These are phyloP conservation scores for Ceratonia siliqua DNA, from an alignment of 306 rosid genomes.

Conservation along the genomic window DNA sequence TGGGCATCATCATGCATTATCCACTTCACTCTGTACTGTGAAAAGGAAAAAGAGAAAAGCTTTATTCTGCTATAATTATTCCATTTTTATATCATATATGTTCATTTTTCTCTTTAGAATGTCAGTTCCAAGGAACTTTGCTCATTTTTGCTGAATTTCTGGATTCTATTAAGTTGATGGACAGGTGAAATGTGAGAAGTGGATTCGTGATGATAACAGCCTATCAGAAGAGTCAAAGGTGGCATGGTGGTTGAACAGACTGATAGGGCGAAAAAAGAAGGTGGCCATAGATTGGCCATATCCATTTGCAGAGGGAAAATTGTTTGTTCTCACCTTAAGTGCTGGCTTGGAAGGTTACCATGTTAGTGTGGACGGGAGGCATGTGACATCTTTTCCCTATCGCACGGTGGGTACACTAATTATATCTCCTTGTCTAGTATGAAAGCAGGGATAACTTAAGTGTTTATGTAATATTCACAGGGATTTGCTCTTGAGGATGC, in stretches of 20 bases:
- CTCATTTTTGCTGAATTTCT: slow-evolving; percentile 31
- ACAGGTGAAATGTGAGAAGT: slow-evolving; percentile 75
- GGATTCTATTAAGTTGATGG: slow-evolving; percentile 59
- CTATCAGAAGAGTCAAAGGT: slow-evolving; percentile 61
- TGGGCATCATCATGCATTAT: background rate
- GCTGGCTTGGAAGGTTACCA: slow-evolving; percentile 82
- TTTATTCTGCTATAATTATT: background rate
- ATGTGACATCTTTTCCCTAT: slow-evolving; percentile 69
- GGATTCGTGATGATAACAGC: slow-evolving; percentile 66
- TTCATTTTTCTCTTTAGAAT: background rate
- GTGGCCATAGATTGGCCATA: slow-evolving; percentile 72
- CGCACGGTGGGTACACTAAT: slow-evolving; percentile 57
- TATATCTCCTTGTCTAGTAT: background rate
- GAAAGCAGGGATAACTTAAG: slow-evolving; percentile 2
- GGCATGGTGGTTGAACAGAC: slow-evolving; percentile 68
- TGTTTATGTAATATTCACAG: slow-evolving; percentile 33
- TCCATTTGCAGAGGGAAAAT: slow-evolving; percentile 66
- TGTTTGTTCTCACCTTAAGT: slow-evolving; percentile 70
- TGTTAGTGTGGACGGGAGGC: slow-evolving; percentile 68
- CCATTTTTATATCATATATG: background rate
- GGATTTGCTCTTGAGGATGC: slow-evolving; percentile 83
- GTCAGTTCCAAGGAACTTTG: slow-evolving; percentile 2
- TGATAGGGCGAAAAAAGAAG: slow-evolving; percentile 63
- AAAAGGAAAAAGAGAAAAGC: background rate
- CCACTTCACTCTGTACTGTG: background rate